Evolutionary conservation across 2,329 filamentous ascomycete species (phyloP).

Genomic region (Pseudopithomyces chartarum): DNA sequence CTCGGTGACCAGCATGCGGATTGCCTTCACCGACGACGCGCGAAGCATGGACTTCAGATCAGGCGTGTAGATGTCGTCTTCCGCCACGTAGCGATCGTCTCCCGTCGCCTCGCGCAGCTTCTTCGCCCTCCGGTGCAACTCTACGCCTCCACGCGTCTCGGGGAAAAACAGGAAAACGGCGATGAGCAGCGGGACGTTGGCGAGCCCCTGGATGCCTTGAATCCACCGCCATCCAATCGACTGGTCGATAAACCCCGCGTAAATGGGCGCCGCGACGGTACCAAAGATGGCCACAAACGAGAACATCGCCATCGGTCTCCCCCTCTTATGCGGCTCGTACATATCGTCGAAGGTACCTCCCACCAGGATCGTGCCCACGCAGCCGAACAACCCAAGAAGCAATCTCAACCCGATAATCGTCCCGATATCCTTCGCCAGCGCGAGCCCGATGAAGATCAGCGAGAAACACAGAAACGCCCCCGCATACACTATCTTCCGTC

Average conservation of each 20-base stretch:
- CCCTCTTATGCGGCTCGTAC: conserved; percentile 33
- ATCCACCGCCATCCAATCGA: conserved; percentile 60
- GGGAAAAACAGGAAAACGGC: conserved; percentile 51
- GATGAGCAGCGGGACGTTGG: conserved; percentile 56
- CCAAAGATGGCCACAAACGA: conserved; percentile 43
- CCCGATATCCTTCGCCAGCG: conserved; percentile 26
- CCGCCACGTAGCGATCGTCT: conserved; percentile 56
- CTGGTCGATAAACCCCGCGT: conserved; percentile 60
- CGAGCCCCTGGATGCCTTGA: conserved; percentile 58
- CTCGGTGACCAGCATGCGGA: conserved; percentile 56
- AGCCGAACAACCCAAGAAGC: conserved; percentile 32
- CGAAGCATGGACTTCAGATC: conserved; percentile 53
- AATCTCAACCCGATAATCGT: conserved; percentile 35
- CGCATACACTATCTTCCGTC: conserved; percentile 31
- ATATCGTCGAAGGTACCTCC: conserved; percentile 36
- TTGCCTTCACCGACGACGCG: conserved; percentile 58
- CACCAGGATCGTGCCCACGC: conserved; percentile 34
- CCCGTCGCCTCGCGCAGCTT: conserved; percentile 53
- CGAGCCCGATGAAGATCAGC: conserved; percentile 32
- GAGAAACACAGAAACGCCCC: conserved; percentile 32
- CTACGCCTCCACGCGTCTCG: conserved; percentile 55
- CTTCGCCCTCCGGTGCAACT: conserved; percentile 57
- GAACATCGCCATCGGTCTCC: conserved; percentile 37
- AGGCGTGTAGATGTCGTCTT: conserved; percentile 58
- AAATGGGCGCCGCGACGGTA: conserved; percentile 59